These are phyloP conservation scores for Rosa hybrid DNA, from an alignment of 331 rosid species.

Conservation along the genomic window DNA sequence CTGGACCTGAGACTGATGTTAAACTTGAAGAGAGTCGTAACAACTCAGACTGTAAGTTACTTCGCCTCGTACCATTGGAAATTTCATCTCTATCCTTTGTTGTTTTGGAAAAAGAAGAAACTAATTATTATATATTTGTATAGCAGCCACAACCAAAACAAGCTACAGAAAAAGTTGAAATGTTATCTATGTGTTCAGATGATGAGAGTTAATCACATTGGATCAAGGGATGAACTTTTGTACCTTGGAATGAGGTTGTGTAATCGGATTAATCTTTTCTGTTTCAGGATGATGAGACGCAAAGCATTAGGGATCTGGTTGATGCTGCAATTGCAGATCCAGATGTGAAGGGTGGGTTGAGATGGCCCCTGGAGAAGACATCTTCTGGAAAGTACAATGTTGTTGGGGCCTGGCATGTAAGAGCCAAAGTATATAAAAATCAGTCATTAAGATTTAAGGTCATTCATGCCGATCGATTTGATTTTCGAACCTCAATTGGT, in stretches of 20 bases:
- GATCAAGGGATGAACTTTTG: background rate
- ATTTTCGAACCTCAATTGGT: conserved; percentile 38
- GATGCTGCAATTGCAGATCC: conserved; percentile 48
- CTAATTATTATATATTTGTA: background rate
- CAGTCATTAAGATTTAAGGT: conserved; percentile 41
- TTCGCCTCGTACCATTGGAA: background rate
- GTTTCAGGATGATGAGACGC: conserved; percentile 56
- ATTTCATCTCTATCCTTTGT: background rate
- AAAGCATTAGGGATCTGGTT: conserved; percentile 41
- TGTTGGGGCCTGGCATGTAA: conserved; percentile 42
- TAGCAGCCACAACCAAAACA: background rate
- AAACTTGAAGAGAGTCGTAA: conserved; percentile 28
- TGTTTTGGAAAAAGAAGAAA: background rate
- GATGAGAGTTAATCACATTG: background rate
- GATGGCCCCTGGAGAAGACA: conserved; percentile 56
- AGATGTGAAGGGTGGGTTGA: conserved; percentile 62
- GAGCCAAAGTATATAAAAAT: conserved; percentile 30
- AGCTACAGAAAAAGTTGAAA: background rate
- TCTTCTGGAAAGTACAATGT: conserved; percentile 45
- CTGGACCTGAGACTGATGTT: conserved; percentile 56
- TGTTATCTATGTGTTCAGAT: background rate
- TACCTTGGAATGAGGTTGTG: background rate
- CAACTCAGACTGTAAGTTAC: conserved; percentile 34
- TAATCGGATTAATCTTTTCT: background rate
- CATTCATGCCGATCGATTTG: conserved; percentile 48